phyloP scores from a whole-genome alignment of 2,329 filamentous ascomycete genomes.

The Sclerotinia glacialis region DNA sequence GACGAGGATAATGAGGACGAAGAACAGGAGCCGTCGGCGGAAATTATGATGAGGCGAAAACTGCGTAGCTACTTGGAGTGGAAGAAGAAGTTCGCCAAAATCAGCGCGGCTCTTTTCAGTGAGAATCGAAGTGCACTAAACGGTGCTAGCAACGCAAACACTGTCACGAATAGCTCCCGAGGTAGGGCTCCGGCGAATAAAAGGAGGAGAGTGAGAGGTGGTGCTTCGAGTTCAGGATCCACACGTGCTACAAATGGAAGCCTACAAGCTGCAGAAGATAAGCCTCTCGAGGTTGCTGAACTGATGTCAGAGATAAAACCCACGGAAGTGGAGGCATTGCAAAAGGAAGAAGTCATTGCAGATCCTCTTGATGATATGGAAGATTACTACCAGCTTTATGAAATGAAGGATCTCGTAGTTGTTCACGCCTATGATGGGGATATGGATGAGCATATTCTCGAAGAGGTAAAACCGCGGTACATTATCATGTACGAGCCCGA shows the following conservation, averaged over 20 bases:
- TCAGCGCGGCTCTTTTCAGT: conserved; percentile 73
- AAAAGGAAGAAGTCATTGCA: conserved; percentile 71
- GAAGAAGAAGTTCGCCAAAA: conserved; percentile 85
- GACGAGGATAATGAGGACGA: conserved; percentile 45
- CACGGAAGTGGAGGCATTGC: conserved; percentile 70
- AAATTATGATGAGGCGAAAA: conserved; percentile 86
- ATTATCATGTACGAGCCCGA: conserved; percentile 99
- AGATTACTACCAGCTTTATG: conserved; percentile 85
- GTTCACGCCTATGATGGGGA: conserved; percentile 94
- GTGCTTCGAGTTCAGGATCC: conserved; percentile 57
- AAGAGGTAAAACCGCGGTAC: conserved; percentile 89
- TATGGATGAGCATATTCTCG: conserved; percentile 92
- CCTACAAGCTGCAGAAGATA: conserved; percentile 76
- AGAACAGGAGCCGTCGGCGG: conserved; percentile 66
- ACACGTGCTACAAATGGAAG: conserved; percentile 70
- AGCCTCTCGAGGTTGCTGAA: conserved; percentile 74
- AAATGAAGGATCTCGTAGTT: conserved; percentile 84
- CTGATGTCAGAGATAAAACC: conserved; percentile 80
- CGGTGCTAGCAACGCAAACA: conserved; percentile 57
- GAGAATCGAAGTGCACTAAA: conserved; percentile 77
- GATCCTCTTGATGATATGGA: conserved; percentile 91
- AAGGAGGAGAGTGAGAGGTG: conserved; percentile 77
- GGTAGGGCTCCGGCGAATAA: conserved; percentile 75
- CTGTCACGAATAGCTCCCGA: conserved; percentile 47
- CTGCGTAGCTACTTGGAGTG: conserved; percentile 84